Conservation (phyloP, 73 alveolate species). For the Paramecium tetraurelia region DNA sequence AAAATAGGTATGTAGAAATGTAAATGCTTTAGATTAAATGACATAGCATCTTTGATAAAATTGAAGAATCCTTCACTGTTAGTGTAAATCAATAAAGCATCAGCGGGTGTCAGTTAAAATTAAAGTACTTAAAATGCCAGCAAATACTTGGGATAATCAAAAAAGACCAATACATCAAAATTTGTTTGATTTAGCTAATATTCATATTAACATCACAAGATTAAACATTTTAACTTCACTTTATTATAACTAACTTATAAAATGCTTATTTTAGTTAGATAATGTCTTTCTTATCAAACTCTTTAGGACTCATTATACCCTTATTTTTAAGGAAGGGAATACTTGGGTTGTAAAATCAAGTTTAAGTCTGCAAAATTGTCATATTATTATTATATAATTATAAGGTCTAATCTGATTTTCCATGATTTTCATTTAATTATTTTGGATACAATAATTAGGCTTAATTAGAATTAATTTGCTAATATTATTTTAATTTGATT, state of each 20-base stretch:
- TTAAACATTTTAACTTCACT: conserved; percentile 68
- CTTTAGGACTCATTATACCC: conserved; percentile 61
- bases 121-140: neutral
- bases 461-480: no score
- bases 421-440: no score
- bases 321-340: neutral
- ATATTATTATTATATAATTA: no score
- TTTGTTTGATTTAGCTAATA: neutral
- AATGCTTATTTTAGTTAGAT: conserved; percentile 64
- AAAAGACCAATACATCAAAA: neutral
- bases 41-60: conserved; percentile 51
- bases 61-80: conserved; percentile 59
- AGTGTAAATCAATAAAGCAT: conserved; percentile 9
- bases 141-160: conserved; percentile 33
- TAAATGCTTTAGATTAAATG: conserved; percentile 5
- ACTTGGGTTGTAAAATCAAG: no score
- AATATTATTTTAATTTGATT: no score
- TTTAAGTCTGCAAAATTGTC: no score
- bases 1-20: neutral
- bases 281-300: conserved; percentile 54
- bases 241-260: conserved; percentile 70
- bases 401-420: no score
- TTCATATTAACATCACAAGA: conserved; percentile 60
- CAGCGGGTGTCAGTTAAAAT: neutral
- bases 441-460: no score